These are phyloP conservation scores for Escovopsis sp. DNA, from an alignment of 2,329 filamentous ascomycete species.

Conservation along the genomic window DNA sequence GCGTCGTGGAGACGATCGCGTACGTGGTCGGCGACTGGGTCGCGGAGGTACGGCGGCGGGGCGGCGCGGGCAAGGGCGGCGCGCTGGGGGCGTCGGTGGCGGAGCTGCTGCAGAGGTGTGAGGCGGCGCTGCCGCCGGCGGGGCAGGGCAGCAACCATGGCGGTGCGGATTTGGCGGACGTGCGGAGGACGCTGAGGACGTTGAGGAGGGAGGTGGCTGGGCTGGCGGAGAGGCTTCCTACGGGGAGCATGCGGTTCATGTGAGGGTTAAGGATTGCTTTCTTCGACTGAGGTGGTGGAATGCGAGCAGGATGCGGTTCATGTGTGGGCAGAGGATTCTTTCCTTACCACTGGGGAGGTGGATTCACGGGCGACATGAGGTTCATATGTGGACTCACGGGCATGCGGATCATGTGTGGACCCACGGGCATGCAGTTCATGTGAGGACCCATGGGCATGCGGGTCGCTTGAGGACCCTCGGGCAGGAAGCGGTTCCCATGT, in stretches of 20 bases:
- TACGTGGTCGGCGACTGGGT: conserved; percentile 34
- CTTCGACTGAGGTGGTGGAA: too few species aligned
- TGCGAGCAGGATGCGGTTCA: too few species aligned
- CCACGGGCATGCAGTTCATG: too few species aligned
- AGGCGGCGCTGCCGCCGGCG: conserved; percentile 26
- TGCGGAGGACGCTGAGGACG: conserved; percentile 26
- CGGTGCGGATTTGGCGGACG: conserved; percentile 28
- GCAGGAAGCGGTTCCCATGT: too few species aligned
- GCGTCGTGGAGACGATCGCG: conserved; percentile 39
- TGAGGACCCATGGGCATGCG: too few species aligned
- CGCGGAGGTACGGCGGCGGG: conserved; percentile 31
- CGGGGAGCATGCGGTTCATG: conserved; percentile 29
- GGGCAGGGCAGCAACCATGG: conserved; percentile 27
- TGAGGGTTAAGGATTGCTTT: conserved; percentile 17
- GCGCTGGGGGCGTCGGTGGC: conserved; percentile 28
- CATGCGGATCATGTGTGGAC: too few species aligned
- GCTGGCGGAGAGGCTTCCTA: conserved; percentile 26
- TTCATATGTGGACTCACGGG: too few species aligned
- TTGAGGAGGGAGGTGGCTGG: conserved; percentile 29
- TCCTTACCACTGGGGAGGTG: too few species aligned
- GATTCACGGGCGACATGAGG: too few species aligned
- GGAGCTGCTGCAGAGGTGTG: conserved; percentile 35
- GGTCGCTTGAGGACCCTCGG: too few species aligned
- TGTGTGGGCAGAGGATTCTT: too few species aligned
- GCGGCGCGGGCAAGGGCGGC: conserved; percentile 24